Evolutionary conservation across 208 protist genomes (phyloP), one percentile per base, ranked within the genome.

Genomic region (Porcisia deanei): DNA sequence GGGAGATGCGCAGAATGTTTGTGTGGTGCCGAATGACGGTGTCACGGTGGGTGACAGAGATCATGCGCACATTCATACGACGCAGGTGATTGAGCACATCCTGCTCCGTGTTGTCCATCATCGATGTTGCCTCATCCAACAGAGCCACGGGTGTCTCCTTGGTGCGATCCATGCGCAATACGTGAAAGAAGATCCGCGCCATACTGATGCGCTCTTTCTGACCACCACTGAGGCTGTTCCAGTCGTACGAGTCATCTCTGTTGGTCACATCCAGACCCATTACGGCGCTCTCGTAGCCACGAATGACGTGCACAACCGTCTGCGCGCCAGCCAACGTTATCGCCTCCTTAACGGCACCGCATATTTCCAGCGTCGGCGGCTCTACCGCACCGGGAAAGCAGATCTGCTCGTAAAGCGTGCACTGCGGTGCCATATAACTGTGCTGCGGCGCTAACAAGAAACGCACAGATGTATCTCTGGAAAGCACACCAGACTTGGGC

Each of bases 61-160:
- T 74, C 87, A 94, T 94, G 63, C 88, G 85, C 52, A 95, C 86
- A 53, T 92, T 78, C 39, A 93, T 71, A 34, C 76, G 82, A n/a
- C 90, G 91, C 61, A 97, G 71, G 63, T 97, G 85, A 76, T 86
- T 89, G 57, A 97, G 70, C 20, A 97, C 90, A 64, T 92, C 87
- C 80, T 95, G 85, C 82, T 94, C 89, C 55, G 89, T 94, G 54
- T 95, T 91, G 75, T 95, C 91, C 91, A 97, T 95, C 91, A 94
- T 95, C 12, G 90, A 95, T 7, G 94, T 96, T 1, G 92, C 85
- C 79, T 97, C 94, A 78, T 97, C 94, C 14, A 96, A 73, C 8
- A 97, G 85, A 22, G 86, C 92, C 0, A 97, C 83, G 0, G 87
- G 90, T 22, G 81, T 88, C 52, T 82, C 69, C 59, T 85, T 80